Evolutionary conservation across 306 rosid genomes (phyloP).

Genomic region (Prosopis cineraria): DNA sequence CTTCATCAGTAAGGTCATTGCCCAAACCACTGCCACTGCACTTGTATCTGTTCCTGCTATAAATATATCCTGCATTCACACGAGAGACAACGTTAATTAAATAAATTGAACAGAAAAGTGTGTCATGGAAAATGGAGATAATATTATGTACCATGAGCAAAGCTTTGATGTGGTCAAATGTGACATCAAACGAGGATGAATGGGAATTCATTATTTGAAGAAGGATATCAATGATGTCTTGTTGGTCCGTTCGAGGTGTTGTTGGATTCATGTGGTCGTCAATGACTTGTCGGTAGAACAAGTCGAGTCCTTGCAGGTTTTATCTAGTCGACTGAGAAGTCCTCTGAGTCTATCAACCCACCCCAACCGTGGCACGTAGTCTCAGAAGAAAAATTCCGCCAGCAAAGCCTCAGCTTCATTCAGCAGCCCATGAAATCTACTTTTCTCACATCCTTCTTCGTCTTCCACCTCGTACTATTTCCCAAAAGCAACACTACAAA

Average conservation of each 20-base stretch:
- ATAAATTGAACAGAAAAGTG: too few relatives aligned
- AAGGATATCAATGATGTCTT: conserved; percentile 37
- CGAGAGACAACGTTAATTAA: neutral
- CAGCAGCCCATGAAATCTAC: conserved; percentile 41
- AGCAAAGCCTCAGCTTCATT: conserved; percentile 39
- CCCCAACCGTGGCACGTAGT: conserved; percentile 45
- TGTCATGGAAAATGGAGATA: too few relatives aligned
- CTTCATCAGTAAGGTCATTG: conserved; percentile 40
- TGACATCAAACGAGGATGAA: conserved; percentile 34
- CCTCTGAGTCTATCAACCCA: conserved; percentile 56
- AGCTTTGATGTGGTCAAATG: conserved; percentile 40
- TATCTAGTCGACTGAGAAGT: conserved; percentile 29
- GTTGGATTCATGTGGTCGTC: conserved; percentile 34
- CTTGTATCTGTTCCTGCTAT: conserved; percentile 43
- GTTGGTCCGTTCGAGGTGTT: neutral
- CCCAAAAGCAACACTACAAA: conserved; percentile 53
- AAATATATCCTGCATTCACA: conserved; percentile 37
- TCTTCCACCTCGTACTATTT: conserved; percentile 27
- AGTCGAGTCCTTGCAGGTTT: conserved; percentile 40
- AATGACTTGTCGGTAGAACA: conserved; percentile 46
- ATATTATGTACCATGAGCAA: conserved; percentile 22
- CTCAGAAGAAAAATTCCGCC: conserved; percentile 40
- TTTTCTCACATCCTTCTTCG: conserved; percentile 6
- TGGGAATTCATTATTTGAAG: conserved; percentile 18
- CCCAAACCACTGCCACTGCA: conserved; percentile 31